Base-by-base conservation (phyloP, 2,329 filamentous ascomycete genomes). In the Fusarium liriodendri region DNA sequence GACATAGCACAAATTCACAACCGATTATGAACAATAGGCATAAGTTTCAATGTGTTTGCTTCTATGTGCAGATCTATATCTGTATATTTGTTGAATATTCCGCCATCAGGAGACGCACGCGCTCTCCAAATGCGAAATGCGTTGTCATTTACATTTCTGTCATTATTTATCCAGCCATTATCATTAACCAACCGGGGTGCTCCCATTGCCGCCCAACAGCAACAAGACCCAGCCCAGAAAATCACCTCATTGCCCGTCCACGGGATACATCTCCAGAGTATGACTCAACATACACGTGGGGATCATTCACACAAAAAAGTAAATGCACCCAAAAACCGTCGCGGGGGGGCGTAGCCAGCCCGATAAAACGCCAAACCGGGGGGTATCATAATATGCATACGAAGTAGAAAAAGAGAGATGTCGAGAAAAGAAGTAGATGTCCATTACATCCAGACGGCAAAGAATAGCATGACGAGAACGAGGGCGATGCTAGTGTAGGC, bases 401-500 rank as follows among this genome's bases (percentile, higher is more conserved):
- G 60, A 72, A 60, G 33, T 16, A 35, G 65, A 66, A 61, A 59
- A 66, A 66, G 50, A 27, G 27, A 27, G 27, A 27, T 16, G 54
- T 64, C 40, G 40, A 50, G 27, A 61, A 37, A 32, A 66, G 38
- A 29, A 40, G 32, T 35, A 35, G 32, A 45, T 45, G 18, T 7
- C 29, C 11, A 14, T 35, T 65, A 79, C 77, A 79, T 78, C 72
- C 72, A 79, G 37, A 80, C 74, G 11, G 79, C 75, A 33, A 80
- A 76, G 37, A 77, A 76, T 57, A 81, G 66, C 66, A 81, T 80
- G 45, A 80, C 69, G 16, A 73, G 76, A 3, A 78, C 78, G 25
- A 81, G 66, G n/a, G 76, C 73, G 25, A 78, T 71, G 47, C 79
- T 79, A 32, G 79, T 73, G 20, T 73, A 73, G n/a, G 79, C 75